A percentile compares a stretch with the other conserved stretches of the same genome.
Conservation (phyloP, 371 early-diverging fungal species). For the Lichtheimia ornata region DNA sequence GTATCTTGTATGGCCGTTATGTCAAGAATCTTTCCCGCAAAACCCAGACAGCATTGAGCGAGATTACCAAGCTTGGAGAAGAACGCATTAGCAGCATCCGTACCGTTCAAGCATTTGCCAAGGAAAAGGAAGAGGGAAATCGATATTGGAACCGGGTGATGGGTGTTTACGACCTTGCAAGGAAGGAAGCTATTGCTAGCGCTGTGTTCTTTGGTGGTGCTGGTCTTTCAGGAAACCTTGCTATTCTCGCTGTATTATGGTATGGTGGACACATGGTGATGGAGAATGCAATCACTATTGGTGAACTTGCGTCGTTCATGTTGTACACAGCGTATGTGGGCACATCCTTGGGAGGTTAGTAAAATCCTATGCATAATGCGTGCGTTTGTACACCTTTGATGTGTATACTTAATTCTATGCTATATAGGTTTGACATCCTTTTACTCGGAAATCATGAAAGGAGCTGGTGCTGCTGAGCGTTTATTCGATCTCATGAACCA, state of each 20-base stretch:
- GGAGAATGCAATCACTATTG: slow-evolving; percentile 68
- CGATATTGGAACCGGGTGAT: slow-evolving; percentile 57
- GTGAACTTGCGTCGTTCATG: slow-evolving; percentile 82
- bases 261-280: slow-evolving; percentile 79
- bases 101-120: slow-evolving; percentile 79
- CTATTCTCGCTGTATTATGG: slow-evolving; percentile 75
- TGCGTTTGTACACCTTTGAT: slow-evolving; percentile 76
- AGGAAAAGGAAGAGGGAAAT: slow-evolving; percentile 60
- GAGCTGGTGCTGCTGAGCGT: slow-evolving; percentile 75
- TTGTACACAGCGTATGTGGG: slow-evolving; percentile 86
- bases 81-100: slow-evolving; percentile 73
- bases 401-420: slow-evolving; percentile 23
- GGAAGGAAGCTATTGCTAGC: slow-evolving; percentile 70
- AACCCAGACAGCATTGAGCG: slow-evolving; percentile 74
- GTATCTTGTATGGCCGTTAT: slow-evolving; percentile 73
- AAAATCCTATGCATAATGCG: slow-evolving; percentile 72
- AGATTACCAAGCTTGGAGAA: slow-evolving; percentile 76
- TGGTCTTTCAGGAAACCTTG: slow-evolving; percentile 76
- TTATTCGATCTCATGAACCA: slow-evolving; percentile 71
- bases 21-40: slow-evolving; percentile 64
- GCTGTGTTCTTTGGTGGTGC: slow-evolving; percentile 79
- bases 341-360: slow-evolving; percentile 59
- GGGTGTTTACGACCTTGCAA: slow-evolving; percentile 63
- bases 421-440: slow-evolving; percentile 67
- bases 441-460: slow-evolving; percentile 85